These are phyloP conservation scores for Gossypium raimondii DNA, from an alignment of 345 rosid species.

Conservation along the genomic window DNA sequence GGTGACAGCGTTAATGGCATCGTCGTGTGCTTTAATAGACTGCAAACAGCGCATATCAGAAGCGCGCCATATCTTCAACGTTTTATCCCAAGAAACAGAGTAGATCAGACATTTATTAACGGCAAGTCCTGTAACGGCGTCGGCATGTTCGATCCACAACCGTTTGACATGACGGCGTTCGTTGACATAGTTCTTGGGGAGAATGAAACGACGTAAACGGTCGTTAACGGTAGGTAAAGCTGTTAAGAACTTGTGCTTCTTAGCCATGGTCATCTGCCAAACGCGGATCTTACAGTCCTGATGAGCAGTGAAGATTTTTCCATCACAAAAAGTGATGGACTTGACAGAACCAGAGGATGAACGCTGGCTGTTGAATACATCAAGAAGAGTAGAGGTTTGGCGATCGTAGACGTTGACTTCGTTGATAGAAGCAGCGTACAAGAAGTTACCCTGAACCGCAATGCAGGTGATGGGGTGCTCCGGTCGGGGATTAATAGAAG, in stretches of 20 bases:
- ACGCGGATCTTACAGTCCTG: constrained; percentile 86
- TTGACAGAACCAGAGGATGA: constrained; percentile 69
- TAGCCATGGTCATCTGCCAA: constrained; percentile 50
- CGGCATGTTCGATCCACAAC: constrained; percentile 89
- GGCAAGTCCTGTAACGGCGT: constrained; percentile 80
- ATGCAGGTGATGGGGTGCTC: constrained; percentile 60
- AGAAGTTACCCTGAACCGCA: constrained; percentile 44
- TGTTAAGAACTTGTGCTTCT: constrained; percentile 42
- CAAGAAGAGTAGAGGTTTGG: constrained; percentile 32
- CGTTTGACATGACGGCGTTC: constrained; percentile 68
- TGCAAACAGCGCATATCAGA: constrained; percentile 68
- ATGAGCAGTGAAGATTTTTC: constrained; percentile 69
- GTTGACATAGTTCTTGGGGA: constrained; percentile 75
- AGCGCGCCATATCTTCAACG: constrained; percentile 72
- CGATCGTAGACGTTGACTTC: constrained; percentile 67
- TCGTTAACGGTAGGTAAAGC: constrained; percentile 73
- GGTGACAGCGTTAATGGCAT: constrained; percentile 74
- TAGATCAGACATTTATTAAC: constrained; percentile 50
- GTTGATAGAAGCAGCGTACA: constrained; percentile 63
- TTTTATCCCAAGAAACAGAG: constrained; percentile 89
- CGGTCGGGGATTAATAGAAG: constrained; percentile 37
- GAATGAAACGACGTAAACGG: constrained; percentile 63
- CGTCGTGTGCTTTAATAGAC: constrained; percentile 72
- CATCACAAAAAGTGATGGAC: constrained; percentile 48
- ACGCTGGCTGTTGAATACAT: constrained; percentile 41